Evolutionary conservation across 2,329 filamentous ascomycete species (phyloP).

Genomic region (Trichoderma breve): DNA sequence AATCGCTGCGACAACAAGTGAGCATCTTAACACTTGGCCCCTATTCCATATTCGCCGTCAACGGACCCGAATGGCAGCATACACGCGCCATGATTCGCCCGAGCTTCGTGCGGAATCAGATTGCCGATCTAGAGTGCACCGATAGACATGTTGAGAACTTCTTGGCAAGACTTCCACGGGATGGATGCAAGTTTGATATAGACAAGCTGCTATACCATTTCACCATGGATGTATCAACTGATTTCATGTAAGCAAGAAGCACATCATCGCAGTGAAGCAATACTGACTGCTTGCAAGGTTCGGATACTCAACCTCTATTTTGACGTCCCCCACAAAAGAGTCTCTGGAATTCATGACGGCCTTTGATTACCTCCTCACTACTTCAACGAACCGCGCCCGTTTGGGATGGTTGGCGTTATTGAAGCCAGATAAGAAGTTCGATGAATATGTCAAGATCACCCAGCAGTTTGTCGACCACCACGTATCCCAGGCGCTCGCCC

Average conservation of each 20-base stretch:
- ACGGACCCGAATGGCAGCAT: constrained; percentile 54
- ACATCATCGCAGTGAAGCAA: neutral
- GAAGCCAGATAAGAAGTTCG: constrained; percentile 38
- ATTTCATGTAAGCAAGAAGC: constrained; percentile 51
- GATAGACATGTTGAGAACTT: constrained; percentile 65
- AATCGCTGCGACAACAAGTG: constrained; percentile 35
- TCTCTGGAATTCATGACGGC: constrained; percentile 44
- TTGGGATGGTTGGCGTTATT: constrained; percentile 41
- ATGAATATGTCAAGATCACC: constrained; percentile 40
- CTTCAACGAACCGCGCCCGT: constrained; percentile 39
- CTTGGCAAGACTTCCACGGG: constrained; percentile 56
- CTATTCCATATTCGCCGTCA: constrained; percentile 53
- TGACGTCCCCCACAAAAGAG: constrained; percentile 37
- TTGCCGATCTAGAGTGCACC: constrained; percentile 67
- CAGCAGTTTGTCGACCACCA: constrained; percentile 50
- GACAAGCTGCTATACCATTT: constrained; percentile 63
- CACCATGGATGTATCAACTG: constrained; percentile 65
- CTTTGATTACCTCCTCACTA: constrained; percentile 48
- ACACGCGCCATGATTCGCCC: constrained; percentile 53
- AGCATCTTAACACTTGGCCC: constrained; percentile 46
- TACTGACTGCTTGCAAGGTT: constrained; percentile 30
- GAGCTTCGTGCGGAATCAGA: constrained; percentile 52
- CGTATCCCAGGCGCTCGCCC: constrained; percentile 41
- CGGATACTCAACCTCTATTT: constrained; percentile 43
- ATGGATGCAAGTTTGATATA: constrained; percentile 58